Evolutionary conservation across 306 rosid genomes (phyloP).

Genomic region (Urtica urens): DNA sequence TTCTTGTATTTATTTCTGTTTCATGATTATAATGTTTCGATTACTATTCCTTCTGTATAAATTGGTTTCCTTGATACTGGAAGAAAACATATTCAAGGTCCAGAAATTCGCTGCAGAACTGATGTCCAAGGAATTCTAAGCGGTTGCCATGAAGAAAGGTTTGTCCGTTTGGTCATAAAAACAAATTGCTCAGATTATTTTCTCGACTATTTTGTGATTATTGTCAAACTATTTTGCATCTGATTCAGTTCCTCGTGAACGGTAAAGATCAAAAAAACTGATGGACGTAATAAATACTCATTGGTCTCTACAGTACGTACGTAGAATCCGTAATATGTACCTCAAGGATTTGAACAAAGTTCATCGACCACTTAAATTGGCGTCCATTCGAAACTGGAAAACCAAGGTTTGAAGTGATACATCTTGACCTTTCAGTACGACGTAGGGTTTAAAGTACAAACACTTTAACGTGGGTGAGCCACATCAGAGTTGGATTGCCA

Average conservation of each 20-base stretch:
- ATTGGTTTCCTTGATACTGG: slow-evolving; percentile 33
- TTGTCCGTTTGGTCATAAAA: not conserved
- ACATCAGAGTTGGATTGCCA: not conserved
- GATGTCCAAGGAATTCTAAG: slow-evolving; percentile 44
- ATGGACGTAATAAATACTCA: not conserved
- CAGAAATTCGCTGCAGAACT: slow-evolving; percentile 57
- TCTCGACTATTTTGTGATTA: too few species aligned
- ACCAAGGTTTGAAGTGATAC: not conserved
- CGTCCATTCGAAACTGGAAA: not conserved
- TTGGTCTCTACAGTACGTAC: not conserved
- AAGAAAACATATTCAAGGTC: slow-evolving; percentile 48
- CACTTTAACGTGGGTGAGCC: too few species aligned
- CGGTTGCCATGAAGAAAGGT: slow-evolving; percentile 24
- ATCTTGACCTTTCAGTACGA: slow-evolving; percentile 1
- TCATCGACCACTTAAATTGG: not conserved
- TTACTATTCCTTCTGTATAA: slow-evolving; percentile 6
- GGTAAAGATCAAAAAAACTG: not conserved
- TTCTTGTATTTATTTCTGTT: slow-evolving; percentile 8
- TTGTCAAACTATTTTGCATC: not conserved
- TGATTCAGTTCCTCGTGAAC: not conserved
- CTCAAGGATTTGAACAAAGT: too few species aligned
- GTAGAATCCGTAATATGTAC: too few species aligned
- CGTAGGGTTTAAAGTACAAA: not conserved
- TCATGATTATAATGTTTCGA: not conserved
- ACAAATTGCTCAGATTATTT: too few species aligned